These are phyloP conservation scores for Jackrogersella multiformis DNA, from an alignment of 495 filamentous ascomycete species.

Conservation along the genomic window DNA sequence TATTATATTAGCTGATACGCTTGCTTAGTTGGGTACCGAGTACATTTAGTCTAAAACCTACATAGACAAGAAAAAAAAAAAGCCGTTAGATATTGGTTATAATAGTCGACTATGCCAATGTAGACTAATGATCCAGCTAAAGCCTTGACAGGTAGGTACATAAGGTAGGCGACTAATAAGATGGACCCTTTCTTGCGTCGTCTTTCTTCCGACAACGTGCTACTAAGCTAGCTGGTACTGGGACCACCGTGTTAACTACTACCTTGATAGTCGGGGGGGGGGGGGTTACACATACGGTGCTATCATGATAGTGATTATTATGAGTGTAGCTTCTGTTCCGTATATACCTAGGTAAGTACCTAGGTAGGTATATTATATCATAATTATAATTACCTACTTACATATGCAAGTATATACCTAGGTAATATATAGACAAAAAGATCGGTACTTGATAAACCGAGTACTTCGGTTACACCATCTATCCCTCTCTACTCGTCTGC, in stretches of 20 bases:
- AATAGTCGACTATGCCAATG: slow-evolving; percentile 21
- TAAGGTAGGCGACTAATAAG: slow-evolving; percentile 32
- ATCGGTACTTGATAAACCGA: slow-evolving; percentile 17
- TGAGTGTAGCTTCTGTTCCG: background rate
- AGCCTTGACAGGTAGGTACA: slow-evolving; percentile 21
- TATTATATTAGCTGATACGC: slow-evolving; percentile 6
- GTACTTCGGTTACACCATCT: slow-evolving; percentile 19
- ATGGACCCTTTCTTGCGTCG: slow-evolving; percentile 23
- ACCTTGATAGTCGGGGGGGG: slow-evolving; percentile 26
- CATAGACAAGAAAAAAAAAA: background rate
- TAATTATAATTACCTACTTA: background rate
- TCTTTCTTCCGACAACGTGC: slow-evolving; percentile 39
- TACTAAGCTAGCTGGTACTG: slow-evolving; percentile 5
- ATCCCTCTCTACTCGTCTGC: slow-evolving; percentile 18
- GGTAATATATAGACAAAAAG: background rate
- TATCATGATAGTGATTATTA: slow-evolving; percentile 10
- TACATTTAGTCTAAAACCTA: slow-evolving; percentile 1
- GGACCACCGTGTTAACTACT: slow-evolving; percentile 43
- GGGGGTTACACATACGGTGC: slow-evolving; percentile 15
- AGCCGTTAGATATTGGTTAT: slow-evolving; percentile 20
- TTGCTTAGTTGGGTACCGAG: slow-evolving; percentile 28
- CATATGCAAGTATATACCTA: background rate
- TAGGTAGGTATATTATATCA: slow-evolving; percentile 13
- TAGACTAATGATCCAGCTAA: slow-evolving; percentile 24
- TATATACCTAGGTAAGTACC: too few species aligned